These are phyloP conservation scores for Coriaria nepalensis DNA, from an alignment of 306 rosid genomes.

Conservation along the genomic window DNA sequence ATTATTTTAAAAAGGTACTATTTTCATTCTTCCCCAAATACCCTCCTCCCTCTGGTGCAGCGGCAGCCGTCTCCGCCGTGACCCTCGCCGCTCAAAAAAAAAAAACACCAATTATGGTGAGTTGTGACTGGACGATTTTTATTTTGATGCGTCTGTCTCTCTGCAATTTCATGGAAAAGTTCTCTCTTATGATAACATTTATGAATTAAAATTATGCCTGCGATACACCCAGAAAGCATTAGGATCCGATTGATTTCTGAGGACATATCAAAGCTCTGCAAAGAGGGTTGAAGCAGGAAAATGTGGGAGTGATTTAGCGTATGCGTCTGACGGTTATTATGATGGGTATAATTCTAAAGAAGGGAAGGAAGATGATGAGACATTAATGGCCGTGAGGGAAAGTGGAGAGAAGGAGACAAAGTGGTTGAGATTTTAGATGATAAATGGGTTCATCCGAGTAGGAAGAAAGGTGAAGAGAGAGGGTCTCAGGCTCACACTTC, in stretches of 20 bases:
- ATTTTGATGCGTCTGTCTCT: too few species aligned
- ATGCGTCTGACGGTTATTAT: slow-evolving; percentile 38
- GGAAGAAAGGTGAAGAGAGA: slow-evolving; percentile 43
- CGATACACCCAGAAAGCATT: slow-evolving; percentile 68
- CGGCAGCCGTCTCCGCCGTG: too few species aligned
- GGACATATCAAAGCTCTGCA: slow-evolving; percentile 55
- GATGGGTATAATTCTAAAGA: slow-evolving; percentile 11
- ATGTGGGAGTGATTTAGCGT: slow-evolving; percentile 56
- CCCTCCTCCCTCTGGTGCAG: too few species aligned
- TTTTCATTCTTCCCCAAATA: too few species aligned
- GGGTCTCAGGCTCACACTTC: slow-evolving; percentile 37
- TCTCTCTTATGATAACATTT: too few species aligned
- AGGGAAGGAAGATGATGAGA: slow-evolving; percentile 28
- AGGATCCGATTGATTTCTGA: slow-evolving; percentile 51
- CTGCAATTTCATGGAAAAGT: too few species aligned
- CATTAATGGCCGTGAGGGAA: too few species aligned
- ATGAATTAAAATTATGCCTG: slow-evolving; percentile 59
- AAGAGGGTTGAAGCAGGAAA: slow-evolving; percentile 53
- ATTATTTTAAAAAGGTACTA: too few species aligned
- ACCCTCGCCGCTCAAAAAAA: too few species aligned
- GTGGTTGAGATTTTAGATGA: slow-evolving; percentile 80
- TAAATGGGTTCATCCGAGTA: slow-evolving; percentile 51
- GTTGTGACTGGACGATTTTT: too few species aligned
- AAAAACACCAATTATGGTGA: too few species aligned
- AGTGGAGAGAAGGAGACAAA: too few species aligned